Evolutionary conservation across 2,329 filamentous ascomycete species (phyloP).

Genomic region (Chaetomiaceae sp.): DNA sequence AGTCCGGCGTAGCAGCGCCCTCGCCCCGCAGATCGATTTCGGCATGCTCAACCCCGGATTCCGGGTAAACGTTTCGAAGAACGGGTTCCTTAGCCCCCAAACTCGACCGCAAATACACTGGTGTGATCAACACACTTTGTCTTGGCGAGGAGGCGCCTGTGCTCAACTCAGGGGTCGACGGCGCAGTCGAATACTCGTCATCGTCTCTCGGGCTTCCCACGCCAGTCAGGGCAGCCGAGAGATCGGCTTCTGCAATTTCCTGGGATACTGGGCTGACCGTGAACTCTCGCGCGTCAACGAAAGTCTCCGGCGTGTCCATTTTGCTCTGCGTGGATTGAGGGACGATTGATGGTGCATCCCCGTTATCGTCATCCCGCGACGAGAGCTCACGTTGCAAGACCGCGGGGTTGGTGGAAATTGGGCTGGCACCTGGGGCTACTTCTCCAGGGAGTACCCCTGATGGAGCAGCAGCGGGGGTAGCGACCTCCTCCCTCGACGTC

Average conservation of each 20-base stretch:
- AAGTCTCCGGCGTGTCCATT: constrained; percentile 22
- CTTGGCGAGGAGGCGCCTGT: constrained; percentile 30
- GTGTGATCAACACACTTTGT: constrained; percentile 31
- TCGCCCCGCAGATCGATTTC: neutral
- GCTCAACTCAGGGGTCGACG: constrained; percentile 33
- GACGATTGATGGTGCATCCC: neutral
- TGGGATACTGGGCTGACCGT: constrained; percentile 3
- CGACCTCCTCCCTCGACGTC: constrained; percentile 11
- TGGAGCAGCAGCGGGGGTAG: neutral
- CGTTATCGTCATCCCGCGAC: constrained; percentile 1
- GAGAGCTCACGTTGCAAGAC: neutral
- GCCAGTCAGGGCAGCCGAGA: neutral
- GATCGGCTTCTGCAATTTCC: neutral
- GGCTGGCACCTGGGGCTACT: neutral
- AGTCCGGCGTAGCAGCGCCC: neutral
- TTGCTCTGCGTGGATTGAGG: neutral
- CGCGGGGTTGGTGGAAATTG: neutral
- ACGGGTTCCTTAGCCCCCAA: constrained; percentile 16
- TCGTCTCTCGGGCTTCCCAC: constrained; percentile 17
- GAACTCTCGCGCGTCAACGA: constrained; percentile 23
- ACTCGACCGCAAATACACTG: constrained; percentile 19
- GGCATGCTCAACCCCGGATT: constrained; percentile 13
- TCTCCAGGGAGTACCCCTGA: constrained; percentile 13
- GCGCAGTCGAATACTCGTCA: constrained; percentile 27
- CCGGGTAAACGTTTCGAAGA: constrained; percentile 12